Conservation (phyloP, 495 filamentous ascomycete genomes). For the Haplographium delicatum region DNA sequence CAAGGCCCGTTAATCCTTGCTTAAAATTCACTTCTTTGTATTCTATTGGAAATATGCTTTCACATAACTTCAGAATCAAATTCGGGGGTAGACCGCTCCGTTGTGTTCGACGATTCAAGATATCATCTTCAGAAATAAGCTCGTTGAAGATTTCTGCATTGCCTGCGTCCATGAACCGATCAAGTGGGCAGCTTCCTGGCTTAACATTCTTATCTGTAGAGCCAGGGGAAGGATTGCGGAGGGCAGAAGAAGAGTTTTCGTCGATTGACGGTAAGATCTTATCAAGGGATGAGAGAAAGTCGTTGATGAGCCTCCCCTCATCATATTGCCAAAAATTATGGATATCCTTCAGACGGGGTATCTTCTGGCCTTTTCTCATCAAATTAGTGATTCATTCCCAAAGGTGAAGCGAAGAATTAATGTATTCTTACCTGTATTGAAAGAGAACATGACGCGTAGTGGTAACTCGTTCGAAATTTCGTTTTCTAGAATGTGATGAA, state of each 20-base stretch:
- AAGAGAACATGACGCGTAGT: slow-evolving; percentile 21
- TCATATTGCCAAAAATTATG: slow-evolving; percentile 17
- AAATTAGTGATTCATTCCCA: neutral
- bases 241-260: neutral
- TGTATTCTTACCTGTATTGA: slow-evolving; percentile 16
- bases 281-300: slow-evolving; percentile 13
- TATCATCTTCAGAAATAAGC: too few relatives aligned
- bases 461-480: slow-evolving; percentile 6
- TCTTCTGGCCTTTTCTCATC: slow-evolving; percentile 12
- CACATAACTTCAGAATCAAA: neutral
- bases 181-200: neutral
- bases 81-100: slow-evolving; percentile 3
- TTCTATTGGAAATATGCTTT: neutral
- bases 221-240: neutral
- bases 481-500: slow-evolving; percentile 10
- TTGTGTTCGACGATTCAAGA: neutral
- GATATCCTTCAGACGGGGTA: slow-evolving; percentile 10
- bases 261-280: neutral
- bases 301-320: slow-evolving; percentile 9
- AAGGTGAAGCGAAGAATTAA: neutral
- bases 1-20: slow-evolving; percentile 10
- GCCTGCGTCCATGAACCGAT: slow-evolving; percentile 19
- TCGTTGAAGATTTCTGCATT: slow-evolving; percentile 8
- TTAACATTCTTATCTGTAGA: neutral
- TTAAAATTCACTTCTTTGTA: slow-evolving; percentile 16